A percentile compares a stretch with the other conserved stretches of the same genome.
Conservation (phyloP, 371 early-diverging fungal genomes). For the Spraguea lophii region DNA sequence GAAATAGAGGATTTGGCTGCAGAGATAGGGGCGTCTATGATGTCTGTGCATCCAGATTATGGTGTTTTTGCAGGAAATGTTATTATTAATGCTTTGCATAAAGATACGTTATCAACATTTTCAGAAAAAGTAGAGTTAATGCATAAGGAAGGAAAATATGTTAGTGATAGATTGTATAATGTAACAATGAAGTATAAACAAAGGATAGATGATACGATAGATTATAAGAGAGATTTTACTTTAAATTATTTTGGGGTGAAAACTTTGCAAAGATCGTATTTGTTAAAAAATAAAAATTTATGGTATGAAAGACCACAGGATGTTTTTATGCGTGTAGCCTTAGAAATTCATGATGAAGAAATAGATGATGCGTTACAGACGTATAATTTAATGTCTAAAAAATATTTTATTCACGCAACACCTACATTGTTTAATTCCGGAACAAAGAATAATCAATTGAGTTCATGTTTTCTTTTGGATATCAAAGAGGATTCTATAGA, state of each 20-base stretch:
- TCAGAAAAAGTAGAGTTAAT: constrained; percentile 65
- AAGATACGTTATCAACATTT: constrained; percentile 74
- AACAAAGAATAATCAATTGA: constrained; percentile 75
- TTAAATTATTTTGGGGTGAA: constrained; percentile 96
- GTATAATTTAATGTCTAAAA: constrained; percentile 73
- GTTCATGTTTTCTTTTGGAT: constrained; percentile 63
- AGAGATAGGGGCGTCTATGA: constrained; percentile 34
- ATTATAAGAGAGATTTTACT: constrained; percentile 75
- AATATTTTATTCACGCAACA: constrained; percentile 87
- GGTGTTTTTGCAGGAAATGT: constrained; percentile 83
- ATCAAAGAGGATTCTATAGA: constrained; percentile 55
- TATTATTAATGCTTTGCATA: constrained; percentile 81
- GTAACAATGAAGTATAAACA: constrained; percentile 57
- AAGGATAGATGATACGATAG: constrained; percentile 64
- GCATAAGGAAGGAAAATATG: constrained; percentile 61
- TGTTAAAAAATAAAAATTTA: constrained; percentile 59
- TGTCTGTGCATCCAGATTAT: constrained; percentile 87
- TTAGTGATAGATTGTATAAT: constrained; percentile 57
- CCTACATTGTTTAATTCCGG: constrained; percentile 95
- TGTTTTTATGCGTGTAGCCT: constrained; percentile 87
- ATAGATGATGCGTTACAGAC: constrained; percentile 76
- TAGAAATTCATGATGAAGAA: constrained; percentile 84
- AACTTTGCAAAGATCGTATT: constrained; percentile 80
- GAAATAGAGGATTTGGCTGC: background rate
- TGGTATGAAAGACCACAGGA: constrained; percentile 89